These are phyloP conservation scores for Meripilus lineatus DNA, from an alignment of 1,284 basidiomycete species.

Conservation along the genomic window DNA sequence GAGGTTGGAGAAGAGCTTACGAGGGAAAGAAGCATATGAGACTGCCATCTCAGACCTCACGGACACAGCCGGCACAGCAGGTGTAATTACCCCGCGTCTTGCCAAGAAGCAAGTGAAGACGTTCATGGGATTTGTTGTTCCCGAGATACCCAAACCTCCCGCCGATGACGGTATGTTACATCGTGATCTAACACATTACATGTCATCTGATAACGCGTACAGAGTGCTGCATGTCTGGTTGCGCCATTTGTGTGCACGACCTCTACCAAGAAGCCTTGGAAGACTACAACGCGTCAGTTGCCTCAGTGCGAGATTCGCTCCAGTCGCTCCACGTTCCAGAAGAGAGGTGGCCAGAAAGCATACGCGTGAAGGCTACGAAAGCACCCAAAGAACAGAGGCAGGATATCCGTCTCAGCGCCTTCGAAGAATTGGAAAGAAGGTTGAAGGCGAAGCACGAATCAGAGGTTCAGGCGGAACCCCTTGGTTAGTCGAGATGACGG, in stretches of 20 bases:
- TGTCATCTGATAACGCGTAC: conserved; percentile 2
- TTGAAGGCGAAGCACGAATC: conserved; percentile 41
- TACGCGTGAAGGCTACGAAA: conserved; percentile 22
- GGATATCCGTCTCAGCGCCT: conserved; percentile 46
- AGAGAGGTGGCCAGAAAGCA: conserved; percentile 58
- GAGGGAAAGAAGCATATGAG: conserved; percentile 38
- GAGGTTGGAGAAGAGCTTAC: conserved; percentile 49
- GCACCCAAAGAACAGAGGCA: conserved; percentile 22
- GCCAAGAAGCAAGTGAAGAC: conserved; percentile 18
- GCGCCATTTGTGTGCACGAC: conserved; percentile 85
- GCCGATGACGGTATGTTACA: conserved; percentile 54
- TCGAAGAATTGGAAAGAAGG: conserved; percentile 60
- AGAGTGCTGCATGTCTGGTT: conserved; percentile 94
- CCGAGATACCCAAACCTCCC: conserved; percentile 54
- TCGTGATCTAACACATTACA: not conserved
- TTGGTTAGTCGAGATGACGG: not conserved
- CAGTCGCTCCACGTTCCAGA: conserved; percentile 44
- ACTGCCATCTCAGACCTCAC: conserved; percentile 26
- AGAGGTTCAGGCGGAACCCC: conserved; percentile 4
- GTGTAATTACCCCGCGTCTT: conserved; percentile 7
- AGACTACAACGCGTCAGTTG: conserved; percentile 57
- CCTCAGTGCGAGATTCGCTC: conserved; percentile 48
- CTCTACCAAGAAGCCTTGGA: conserved; percentile 75
- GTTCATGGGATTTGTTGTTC: conserved; percentile 55
- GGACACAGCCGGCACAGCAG: conserved; percentile 10